Evolutionary conservation across 2,329 filamentous ascomycete species (phyloP), one percentile per base, ranked within the genome.

Genomic region (Cordyceps fumosorosea): DNA sequence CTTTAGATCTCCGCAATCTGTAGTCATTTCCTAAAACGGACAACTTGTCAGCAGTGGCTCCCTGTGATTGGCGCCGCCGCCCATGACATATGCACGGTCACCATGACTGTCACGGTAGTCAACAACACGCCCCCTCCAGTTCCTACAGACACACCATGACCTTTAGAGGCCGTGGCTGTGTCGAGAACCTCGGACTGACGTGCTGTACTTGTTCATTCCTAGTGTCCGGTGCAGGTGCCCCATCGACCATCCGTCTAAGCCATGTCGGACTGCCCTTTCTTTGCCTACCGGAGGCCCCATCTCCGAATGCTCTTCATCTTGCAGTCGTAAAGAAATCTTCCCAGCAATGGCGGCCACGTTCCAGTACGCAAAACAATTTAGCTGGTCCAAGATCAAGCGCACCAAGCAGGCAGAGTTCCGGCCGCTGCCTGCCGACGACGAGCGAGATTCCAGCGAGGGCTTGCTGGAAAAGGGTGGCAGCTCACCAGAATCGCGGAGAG

Each of bases 301-400:
- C 29, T 29, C 29, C 8, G n/a, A 7, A 29, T 29, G 3, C 8
- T 7, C 29, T 29, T 29, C 29, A 7, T 7, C 8, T 29, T 29
- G 16, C 22, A n/a, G 7, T 8, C 14, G 7, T 4, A 26, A n/a
- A 26, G 29, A 4, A 22, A 37, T 53, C 1, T 18, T 37, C 0
- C n/a, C 50, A 22, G 12, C 18, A 26, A 61, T 61, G 58, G 58
- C 58, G 10, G 58, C 58, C 18, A 55, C 50, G 6, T 50, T 61
- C 11, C 58, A 61, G 8, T 48, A 54, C 26, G 58, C 58, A 8
- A 61, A 55, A n/a, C 58, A 55, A n/a, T 48, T 37, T 18, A 61
- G 58, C 16, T 61, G 58, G 58, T 61, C 58, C 3, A 61, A 61
- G 32, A 55, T 61, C 18, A 55, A 45, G 26, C 50, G 50, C 20